phyloP scores from a whole-genome alignment of 352 stramenopile species.

The Phytophthora podocarpi region DNA sequence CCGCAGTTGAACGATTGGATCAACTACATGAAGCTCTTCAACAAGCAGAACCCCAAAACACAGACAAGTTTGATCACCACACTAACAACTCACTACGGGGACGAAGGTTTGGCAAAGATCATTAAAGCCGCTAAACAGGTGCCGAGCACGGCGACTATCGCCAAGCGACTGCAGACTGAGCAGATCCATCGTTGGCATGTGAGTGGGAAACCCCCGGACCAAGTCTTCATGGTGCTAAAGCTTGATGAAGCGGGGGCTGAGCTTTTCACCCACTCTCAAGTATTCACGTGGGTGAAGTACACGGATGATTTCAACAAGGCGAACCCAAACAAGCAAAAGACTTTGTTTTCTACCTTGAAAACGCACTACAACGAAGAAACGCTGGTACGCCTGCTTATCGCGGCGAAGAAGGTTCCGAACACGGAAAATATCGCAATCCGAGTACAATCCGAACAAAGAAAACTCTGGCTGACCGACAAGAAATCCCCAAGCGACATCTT shows the following conservation, averaged over 20 bases:
- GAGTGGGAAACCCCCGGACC: neutral
- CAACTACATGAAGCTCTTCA: conserved; percentile 20
- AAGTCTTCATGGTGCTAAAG: neutral
- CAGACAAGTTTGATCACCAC: conserved; percentile 7
- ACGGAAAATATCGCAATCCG: neutral
- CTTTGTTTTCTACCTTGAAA: conserved; percentile 5
- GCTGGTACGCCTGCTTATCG: conserved; percentile 3
- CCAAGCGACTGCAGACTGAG: conserved; percentile 4
- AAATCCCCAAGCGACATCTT: conserved; percentile 1
- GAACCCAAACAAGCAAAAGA: neutral
- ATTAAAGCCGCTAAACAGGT: conserved; percentile 14
- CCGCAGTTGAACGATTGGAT: conserved; percentile 12
- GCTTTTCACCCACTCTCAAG: conserved; percentile 3
- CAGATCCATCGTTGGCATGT: neutral
- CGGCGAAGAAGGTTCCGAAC: conserved; percentile 1
- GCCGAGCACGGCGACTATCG: neutral
- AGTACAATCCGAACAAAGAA: conserved; percentile 4
- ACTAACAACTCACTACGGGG: conserved; percentile 10
- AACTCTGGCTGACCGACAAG: neutral
- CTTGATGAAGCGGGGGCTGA: neutral
- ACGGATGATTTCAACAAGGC: conserved; percentile 1
- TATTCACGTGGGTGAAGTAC: conserved; percentile 8
- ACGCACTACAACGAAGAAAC: neutral
- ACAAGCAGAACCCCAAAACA: no score
- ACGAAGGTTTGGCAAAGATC: conserved; percentile 15